Base-by-base conservation (phyloP, 129 eudicot species). In the Artemisia annua region DNA sequence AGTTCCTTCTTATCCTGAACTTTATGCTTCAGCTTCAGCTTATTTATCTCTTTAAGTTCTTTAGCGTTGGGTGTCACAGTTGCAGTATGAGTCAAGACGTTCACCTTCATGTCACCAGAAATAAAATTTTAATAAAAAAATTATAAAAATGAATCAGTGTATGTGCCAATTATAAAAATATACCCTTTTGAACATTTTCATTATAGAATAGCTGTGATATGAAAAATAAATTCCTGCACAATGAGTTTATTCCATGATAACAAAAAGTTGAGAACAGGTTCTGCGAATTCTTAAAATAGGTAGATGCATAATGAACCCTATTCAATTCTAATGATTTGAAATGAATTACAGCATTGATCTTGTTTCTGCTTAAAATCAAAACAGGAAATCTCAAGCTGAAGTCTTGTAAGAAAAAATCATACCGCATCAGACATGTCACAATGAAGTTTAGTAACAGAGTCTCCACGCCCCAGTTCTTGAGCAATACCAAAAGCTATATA, bases 371-470 rank as follows among this genome's bases (percentile, higher is more conserved):
- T 20, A 20, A 1, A 20, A 20, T 20, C 22, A 20, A 20, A 20
- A 20, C 22, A 20, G 22, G 22, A 20, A 20, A 20, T 30, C 15
- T 52, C 50, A 43, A 35, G 66, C 57, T 30, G 24, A 44, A 28
- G 11, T 6, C 48, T 51, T 18, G 3, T 18, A 55, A 35, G 59
- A 43, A 78, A 15, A 16, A 68, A 32, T 28, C 59, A 62, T 85
- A 88, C 95, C 82, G 84, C 85, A 80, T 88, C 95, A 22, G 95
- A 88, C 87, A 85, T 81, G 53, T 83, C 88, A 74, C 86, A 88
- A 32, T 88, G 95, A 72, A 88, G 88, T 73, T 84, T 86, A 19
- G 93, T 90, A 11, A 90, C 93, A 79, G 96, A 90, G 73, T 90
- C 96, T 39, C 93, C 96, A 75, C 93, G 85, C 26, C 93, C 93